phyloP scores from a whole-genome alignment of 2,329 filamentous ascomycete species.

The Colletotrichum sansevieriae region DNA sequence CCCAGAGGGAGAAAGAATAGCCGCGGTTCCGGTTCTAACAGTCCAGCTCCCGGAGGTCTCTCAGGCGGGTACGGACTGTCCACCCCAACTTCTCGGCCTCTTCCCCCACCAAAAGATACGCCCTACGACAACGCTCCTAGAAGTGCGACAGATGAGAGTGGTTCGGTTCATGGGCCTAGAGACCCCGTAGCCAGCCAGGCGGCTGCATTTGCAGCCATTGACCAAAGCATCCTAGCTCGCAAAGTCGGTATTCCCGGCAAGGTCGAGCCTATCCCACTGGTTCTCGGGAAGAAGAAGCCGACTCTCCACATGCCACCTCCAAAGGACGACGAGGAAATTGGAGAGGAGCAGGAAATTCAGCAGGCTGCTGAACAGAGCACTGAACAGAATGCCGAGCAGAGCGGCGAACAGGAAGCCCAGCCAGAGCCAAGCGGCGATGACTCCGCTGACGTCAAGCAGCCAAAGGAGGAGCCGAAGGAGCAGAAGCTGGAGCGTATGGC shows the following conservation, averaged over 20 bases:
- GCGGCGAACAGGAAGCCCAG: conserved; percentile 36
- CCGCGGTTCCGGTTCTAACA: conserved; percentile 49
- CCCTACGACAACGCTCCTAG: conserved; percentile 54
- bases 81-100: conserved; percentile 52
- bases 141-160: conserved; percentile 45
- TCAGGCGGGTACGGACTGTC: conserved; percentile 47
- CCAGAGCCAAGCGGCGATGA: conserved; percentile 34
- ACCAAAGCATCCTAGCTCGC: conserved; percentile 71
- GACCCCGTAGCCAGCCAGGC: conserved; percentile 62
- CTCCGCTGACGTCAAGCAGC: conserved; percentile 46
- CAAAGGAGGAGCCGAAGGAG: conserved; percentile 45
- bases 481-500: conserved; percentile 58
- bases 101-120: conserved; percentile 59
- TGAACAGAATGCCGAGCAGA: conserved; percentile 40
- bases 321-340: conserved; percentile 45
- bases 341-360: conserved; percentile 46
- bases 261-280: conserved; percentile 62
- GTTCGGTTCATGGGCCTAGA: conserved; percentile 29
- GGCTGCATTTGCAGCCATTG: conserved; percentile 73
- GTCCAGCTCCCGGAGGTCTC: conserved; percentile 48
- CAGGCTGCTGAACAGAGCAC: conserved; percentile 42
- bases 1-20: conserved; percentile 65
- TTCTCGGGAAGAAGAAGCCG: conserved; percentile 53
- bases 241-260: conserved; percentile 64
- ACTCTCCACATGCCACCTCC: conserved; percentile 40